These are phyloP conservation scores for Sporothrix euskadiensis DNA, from an alignment of 2,329 filamentous ascomycete genomes.

Conservation along the genomic window DNA sequence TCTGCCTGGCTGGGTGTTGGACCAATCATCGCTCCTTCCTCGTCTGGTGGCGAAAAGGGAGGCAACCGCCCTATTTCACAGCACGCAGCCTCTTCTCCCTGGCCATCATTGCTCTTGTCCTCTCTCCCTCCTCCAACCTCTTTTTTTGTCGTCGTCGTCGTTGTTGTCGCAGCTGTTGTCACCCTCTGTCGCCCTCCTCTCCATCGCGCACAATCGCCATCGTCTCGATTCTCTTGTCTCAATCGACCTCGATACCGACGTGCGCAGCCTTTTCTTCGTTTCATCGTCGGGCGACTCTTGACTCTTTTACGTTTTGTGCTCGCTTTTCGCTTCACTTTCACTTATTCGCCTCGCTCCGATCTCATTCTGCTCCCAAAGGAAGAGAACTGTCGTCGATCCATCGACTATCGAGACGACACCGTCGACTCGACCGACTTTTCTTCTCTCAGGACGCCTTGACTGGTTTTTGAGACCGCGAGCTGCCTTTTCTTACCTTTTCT, in stretches of 20 bases:
- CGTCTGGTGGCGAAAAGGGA: background rate
- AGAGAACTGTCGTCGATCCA: background rate
- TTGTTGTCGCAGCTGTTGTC: background rate
- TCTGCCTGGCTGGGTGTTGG: background rate
- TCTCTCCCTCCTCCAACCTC: conserved; percentile 13
- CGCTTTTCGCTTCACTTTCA: background rate
- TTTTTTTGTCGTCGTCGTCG: conserved; percentile 13
- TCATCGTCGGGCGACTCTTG: background rate
- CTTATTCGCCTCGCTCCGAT: background rate
- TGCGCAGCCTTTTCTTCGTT: conserved; percentile 19
- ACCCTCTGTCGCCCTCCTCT: background rate
- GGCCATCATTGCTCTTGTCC: background rate
- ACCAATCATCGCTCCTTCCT: background rate
- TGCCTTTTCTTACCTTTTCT: background rate
- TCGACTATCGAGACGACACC: background rate
- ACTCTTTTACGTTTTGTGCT: background rate
- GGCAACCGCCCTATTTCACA: background rate
- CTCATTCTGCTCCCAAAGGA: conserved; percentile 5
- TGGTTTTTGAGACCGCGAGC: conserved; percentile 47
- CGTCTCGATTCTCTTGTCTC: background rate
- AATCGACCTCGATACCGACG: background rate
- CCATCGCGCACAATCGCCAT: background rate
- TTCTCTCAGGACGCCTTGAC: conserved; percentile 60
- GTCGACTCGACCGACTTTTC: background rate
- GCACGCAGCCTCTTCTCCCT: conserved; percentile 13